These are phyloP conservation scores for Erodium moschatum DNA, from an alignment of 441 rosid genomes.

Conservation along the genomic window DNA sequence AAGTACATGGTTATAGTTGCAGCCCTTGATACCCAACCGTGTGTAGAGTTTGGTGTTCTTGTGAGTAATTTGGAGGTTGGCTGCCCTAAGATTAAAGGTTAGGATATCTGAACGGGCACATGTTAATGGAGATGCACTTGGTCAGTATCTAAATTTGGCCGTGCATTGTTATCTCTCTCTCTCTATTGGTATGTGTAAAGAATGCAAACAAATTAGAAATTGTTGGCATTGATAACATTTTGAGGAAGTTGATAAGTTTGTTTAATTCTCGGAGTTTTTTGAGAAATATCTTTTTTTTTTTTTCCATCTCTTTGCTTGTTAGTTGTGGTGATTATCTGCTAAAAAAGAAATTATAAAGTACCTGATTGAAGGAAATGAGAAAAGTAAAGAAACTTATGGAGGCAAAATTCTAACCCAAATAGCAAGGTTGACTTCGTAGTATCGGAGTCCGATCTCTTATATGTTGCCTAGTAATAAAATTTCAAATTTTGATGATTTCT, in stretches of 20 bases:
- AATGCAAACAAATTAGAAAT: too few relatives aligned
- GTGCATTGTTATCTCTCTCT: too few relatives aligned
- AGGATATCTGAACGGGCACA: too few relatives aligned
- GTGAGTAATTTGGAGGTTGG: background rate
- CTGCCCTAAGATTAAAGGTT: background rate
- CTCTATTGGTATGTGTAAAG: too few relatives aligned
- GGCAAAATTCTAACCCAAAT: background rate
- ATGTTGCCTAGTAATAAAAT: background rate
- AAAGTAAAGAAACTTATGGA: background rate
- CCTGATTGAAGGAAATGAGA: background rate
- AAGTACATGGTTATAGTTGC: background rate
- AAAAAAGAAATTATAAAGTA: too few relatives aligned
- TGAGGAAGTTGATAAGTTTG: background rate
- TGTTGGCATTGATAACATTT: too few relatives aligned
- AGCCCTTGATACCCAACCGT: background rate
- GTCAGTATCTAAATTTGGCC: too few relatives aligned
- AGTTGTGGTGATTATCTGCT: too few relatives aligned
- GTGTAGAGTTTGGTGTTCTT: background rate
- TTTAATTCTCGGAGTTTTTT: background rate
- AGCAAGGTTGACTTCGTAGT: background rate
- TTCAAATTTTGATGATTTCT: background rate
- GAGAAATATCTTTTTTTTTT: background rate
- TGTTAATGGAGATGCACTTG: background rate
- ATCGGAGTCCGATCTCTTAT: background rate
- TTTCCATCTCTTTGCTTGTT: too few relatives aligned